phyloP scores from a whole-genome alignment of 352 stramenopile genomes.

The Globisporangium nodosum region DNA sequence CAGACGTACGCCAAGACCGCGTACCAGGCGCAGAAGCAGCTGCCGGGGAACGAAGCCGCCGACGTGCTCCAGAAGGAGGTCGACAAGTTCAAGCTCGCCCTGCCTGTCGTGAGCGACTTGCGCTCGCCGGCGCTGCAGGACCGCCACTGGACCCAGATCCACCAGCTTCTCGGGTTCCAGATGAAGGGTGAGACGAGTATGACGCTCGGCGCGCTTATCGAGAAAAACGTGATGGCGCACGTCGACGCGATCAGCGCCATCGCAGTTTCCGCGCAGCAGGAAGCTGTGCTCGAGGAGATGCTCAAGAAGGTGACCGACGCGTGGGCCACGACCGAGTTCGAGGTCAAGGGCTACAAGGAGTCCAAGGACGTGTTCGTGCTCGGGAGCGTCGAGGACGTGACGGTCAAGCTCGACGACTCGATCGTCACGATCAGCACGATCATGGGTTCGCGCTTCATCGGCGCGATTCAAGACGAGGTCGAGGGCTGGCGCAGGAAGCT shows the following conservation, averaged over 20 bases:
- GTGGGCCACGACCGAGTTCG: slow-evolving; percentile 89
- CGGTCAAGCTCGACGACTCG: slow-evolving; percentile 88
- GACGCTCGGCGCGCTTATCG: slow-evolving; percentile 85
- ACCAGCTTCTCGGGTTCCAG: slow-evolving; percentile 80
- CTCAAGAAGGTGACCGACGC: slow-evolving; percentile 89
- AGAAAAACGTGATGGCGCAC: slow-evolving; percentile 83
- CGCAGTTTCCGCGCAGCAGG: slow-evolving; percentile 84
- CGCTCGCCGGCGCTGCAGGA: slow-evolving; percentile 61
- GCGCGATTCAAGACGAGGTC: slow-evolving; percentile 87
- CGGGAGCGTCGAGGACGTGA: slow-evolving; percentile 89
- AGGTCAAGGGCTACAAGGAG: slow-evolving; percentile 92
- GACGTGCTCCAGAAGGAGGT: slow-evolving; percentile 82
- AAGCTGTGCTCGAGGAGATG: slow-evolving; percentile 91
- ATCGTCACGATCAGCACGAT: slow-evolving; percentile 93
- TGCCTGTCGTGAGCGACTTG: slow-evolving; percentile 73
- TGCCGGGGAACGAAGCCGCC: slow-evolving; percentile 82
- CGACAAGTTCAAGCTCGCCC: slow-evolving; percentile 87
- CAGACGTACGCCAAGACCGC: slow-evolving; percentile 85
- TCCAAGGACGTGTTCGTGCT: slow-evolving; percentile 92
- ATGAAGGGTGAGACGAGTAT: slow-evolving; percentile 79
- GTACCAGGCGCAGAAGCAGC: slow-evolving; percentile 80
- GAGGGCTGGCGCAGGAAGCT: slow-evolving; percentile 85
- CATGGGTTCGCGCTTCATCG: slow-evolving; percentile 88
- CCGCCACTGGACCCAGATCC: slow-evolving; percentile 72
- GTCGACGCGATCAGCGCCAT: slow-evolving; percentile 83